Evolutionary conservation across 31 red algal genomes (phyloP).

Genomic region (Odonthalia washingtoniensis): DNA sequence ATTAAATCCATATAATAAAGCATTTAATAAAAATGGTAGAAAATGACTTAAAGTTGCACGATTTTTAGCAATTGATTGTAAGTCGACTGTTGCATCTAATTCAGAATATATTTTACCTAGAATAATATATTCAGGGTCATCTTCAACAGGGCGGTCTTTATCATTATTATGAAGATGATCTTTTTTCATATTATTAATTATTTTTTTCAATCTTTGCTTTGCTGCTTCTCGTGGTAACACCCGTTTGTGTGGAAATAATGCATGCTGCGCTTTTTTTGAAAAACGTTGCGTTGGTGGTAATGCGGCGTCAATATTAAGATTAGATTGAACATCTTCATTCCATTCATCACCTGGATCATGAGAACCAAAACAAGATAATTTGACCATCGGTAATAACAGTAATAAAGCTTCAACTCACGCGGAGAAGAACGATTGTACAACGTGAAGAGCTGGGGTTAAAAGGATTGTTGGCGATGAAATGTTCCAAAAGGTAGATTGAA

Average conservation of each 20-base stretch:
- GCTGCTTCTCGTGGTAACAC: slow-evolving; percentile 74
- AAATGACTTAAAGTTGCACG: slow-evolving; percentile 73
- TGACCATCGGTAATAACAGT: background rate
- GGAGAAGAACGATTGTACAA: background rate
- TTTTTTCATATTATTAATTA: slow-evolving; percentile 58
- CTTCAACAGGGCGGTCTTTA: slow-evolving; percentile 57
- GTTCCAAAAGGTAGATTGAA: too few relatives aligned
- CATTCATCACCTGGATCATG: background rate
- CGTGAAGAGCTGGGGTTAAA: too few relatives aligned
- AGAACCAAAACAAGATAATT: background rate
- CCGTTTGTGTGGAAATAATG: slow-evolving; percentile 69
- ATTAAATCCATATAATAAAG: slow-evolving; percentile 86
- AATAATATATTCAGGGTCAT: slow-evolving; percentile 86
- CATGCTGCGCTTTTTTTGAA: slow-evolving; percentile 20
- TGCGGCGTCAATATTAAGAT: slow-evolving; percentile 7
- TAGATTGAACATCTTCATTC: background rate
- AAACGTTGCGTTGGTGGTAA: slow-evolving; percentile 26
- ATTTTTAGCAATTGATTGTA: slow-evolving; percentile 53
- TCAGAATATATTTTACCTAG: slow-evolving; percentile 90
- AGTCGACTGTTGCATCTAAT: slow-evolving; percentile 75
- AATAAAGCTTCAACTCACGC: background rate
- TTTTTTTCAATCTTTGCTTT: slow-evolving; percentile 71
- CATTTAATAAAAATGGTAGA: slow-evolving; percentile 91
- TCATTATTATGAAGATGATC: slow-evolving; percentile 33
- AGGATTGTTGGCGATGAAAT: too few relatives aligned